Conservation (phyloP, 805 yeast genomes). For the Saturnispora sanitii region DNA sequence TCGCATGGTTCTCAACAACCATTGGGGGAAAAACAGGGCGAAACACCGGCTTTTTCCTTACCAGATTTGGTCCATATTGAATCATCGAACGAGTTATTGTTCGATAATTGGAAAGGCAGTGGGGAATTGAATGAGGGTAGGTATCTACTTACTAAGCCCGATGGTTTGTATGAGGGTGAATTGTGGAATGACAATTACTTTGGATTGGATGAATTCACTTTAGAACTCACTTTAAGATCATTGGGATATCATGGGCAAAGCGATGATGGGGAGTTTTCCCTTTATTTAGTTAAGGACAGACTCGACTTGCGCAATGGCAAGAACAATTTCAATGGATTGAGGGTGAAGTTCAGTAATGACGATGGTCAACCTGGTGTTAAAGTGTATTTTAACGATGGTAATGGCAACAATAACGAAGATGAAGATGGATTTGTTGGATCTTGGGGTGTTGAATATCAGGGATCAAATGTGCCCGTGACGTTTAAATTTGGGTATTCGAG, state of each 20-base stretch:
- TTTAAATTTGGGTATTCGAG: constrained; percentile 58
- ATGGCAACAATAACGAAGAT: constrained; percentile 21
- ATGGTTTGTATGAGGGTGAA: constrained; percentile 31
- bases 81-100: constrained; percentile 27
- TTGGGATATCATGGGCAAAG: constrained; percentile 40
- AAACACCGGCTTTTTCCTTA: constrained; percentile 15
- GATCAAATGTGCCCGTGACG: constrained; percentile 61
- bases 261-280: constrained; percentile 49
- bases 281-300: constrained; percentile 33
- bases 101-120: constrained; percentile 32
- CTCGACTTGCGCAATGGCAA: constrained; percentile 36
- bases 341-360: constrained; percentile 45
- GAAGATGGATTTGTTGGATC: constrained; percentile 26
- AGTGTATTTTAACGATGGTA: constrained; percentile 53
- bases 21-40: not conserved
- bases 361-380: constrained; percentile 40
- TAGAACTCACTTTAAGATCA: constrained; percentile 56
- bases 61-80: constrained; percentile 20
- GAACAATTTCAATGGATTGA: constrained; percentile 49
- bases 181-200: constrained; percentile 31
- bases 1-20: too few relatives aligned
- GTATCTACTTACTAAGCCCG: constrained; percentile 39
- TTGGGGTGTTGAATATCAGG: constrained; percentile 39
- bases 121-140: constrained; percentile 44
- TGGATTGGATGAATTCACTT: constrained; percentile 29